Base-by-base conservation (phyloP, 1,284 basidiomycete species). In the Cyathus pygmaeus region DNA sequence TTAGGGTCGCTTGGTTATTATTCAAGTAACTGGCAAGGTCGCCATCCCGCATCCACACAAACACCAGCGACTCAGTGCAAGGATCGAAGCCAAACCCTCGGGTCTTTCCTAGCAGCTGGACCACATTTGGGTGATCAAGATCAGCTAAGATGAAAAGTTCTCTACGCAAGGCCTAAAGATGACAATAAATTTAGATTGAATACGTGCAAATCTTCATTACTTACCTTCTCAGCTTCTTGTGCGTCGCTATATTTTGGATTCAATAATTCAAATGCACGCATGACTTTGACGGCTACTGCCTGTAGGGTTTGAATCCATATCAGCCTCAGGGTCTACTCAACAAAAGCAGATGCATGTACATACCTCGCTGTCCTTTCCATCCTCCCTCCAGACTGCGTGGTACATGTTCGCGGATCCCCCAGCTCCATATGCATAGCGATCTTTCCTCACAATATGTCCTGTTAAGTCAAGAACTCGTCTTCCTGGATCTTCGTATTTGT, bases 1-100 rank as follows among this genome's bases (percentile, higher is more conserved):
- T 62, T 4, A 71, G 60, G 31, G 39, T 53, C 3, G 54, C 46
- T 15, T 57, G 55, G 13, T 58, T 33, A 15, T 58, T 54, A 17
- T 57, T 54, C 11, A 76, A 47, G 53, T 71, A 73, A 1, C 59
- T 60, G 36, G 61, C 59, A 15, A 73, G 54, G 30, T 64, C 69
- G 1, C 74, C 72, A 39, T 69, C 65, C 13, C 62, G 62, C 52
- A 70, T 64, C 74, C 74, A 76, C 1, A 71, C 72, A 53, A 68
- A 71, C 6, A 76, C 73, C 65, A 74, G 66, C 4, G 72, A 66
- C 30, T 64, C 52, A n/a, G n/a, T n/a, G 26, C 67, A 67, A 3
- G 60, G 56, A 1, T 71, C 73, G 57, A 71, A 71, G 50, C n/a
- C n/a, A n/a, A n/a, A n/a, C n/a, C 66, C 63, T 31, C 53, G 64